Evolutionary conservation across 495 filamentous ascomycete genomes (phyloP), one percentile per base, ranked within the genome.

Genomic region (Aspergillus incahuasiensis): DNA sequence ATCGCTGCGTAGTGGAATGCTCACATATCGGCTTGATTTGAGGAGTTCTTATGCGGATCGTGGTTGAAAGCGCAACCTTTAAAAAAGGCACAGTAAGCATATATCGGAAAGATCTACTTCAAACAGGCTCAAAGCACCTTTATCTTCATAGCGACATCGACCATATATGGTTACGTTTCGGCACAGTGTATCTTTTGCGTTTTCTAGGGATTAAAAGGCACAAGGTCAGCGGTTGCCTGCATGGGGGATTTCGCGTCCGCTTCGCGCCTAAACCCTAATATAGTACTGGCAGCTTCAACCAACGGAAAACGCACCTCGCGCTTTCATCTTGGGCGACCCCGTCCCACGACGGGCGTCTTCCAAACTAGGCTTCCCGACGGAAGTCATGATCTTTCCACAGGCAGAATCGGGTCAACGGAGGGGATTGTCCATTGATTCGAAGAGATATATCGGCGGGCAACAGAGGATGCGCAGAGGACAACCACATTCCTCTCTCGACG

Each of bases 151-250:
- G 48, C 89, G 86, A 70, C 92, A 97, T 68, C 91, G 86, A 25
- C 92, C 92, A 69, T 96, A 96, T 56, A 97, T 96, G 35, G 90
- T 82, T 12, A 97, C 85, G 70, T 97, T 96, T 59, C 92, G 85
- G 74, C 92, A 97, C 22, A 94, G 78, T 0, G 89, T 96, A 61
- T 92, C 91, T 70, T 92, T 95, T 52, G 86, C 75, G 64, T 82
- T 83, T 64, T 86, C 84, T 86, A 54, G 24, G 55, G 41, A 32
- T 43, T 3, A 15, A 0, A 12, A 30, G 61, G 9, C 58, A 60
- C 53, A 39, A 39, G 24, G 38, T 60, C 25, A 54, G 54, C 32
- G 24, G 19, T 32, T 19, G 38, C 8, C 38, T 39, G n/a, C 32
- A 25, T 44, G 18, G 21, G 32, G 9, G 9, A 35, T 35, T 35